These are phyloP conservation scores for Papilionanthe hybrid DNA, from an alignment of 116 monocot genomes.

Conservation along the genomic window DNA sequence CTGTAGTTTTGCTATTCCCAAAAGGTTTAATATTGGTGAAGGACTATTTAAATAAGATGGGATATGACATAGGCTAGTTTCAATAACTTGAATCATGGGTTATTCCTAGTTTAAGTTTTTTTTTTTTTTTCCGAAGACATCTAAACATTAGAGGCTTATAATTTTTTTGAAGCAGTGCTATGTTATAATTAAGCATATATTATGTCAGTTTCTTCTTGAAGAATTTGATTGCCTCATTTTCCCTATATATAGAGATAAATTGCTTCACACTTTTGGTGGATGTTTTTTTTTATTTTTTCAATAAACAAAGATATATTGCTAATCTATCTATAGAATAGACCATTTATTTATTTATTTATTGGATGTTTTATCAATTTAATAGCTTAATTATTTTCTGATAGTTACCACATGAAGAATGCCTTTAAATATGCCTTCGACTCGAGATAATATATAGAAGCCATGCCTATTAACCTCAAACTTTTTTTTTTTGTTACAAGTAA, in stretches of 20 bases:
- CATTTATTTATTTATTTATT: neutral
- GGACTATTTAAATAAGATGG: neutral
- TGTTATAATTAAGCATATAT: neutral
- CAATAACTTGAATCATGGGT: neutral
- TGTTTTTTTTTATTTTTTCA: neutral
- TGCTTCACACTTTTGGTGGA: too few relatives aligned
- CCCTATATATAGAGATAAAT: too few relatives aligned
- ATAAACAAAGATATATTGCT: neutral
- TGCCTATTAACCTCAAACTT: neutral
- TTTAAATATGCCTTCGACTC: too few relatives aligned
- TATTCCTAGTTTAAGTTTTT: neutral
- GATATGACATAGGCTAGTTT: neutral
- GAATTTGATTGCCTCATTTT: neutral
- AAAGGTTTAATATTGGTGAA: neutral
- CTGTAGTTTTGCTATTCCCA: neutral
- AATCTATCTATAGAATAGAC: neutral
- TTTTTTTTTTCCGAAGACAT: neutral
- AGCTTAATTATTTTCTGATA: neutral
- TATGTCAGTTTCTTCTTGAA: neutral
- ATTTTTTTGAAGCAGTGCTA: too few relatives aligned
- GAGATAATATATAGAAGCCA: neutral
- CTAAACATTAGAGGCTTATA: too few relatives aligned
- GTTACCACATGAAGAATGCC: neutral
- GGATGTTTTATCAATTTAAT: neutral
- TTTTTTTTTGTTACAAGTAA: neutral